A percentile compares a stretch with the other conserved stretches of the same genome.
phyloP scores from a whole-genome alignment of 768 basidiomycete genomes.

The Suillus subalutaceus region DNA sequence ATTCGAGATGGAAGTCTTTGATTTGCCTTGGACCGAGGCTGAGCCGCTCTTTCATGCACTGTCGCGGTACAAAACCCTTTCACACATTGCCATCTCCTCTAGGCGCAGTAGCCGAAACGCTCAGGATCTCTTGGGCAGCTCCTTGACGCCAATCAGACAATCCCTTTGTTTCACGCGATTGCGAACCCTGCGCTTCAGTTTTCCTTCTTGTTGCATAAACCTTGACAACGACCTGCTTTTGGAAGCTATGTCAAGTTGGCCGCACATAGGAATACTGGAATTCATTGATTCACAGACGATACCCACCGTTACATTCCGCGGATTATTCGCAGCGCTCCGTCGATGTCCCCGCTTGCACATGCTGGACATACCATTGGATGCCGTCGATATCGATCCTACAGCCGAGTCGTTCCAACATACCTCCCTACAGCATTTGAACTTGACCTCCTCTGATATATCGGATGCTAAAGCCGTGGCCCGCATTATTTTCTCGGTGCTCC shows the following conservation, averaged over 20 bases:
- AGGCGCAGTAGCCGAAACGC: too few relatives aligned
- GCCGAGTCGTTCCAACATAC: not conserved
- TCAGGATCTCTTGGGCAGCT: not conserved
- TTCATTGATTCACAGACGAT: not conserved
- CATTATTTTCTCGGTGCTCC: not conserved
- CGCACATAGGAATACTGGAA: not conserved
- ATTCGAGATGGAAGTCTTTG: not conserved
- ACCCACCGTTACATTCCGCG: not conserved
- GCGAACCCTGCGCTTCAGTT: not conserved
- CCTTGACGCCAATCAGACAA: not conserved
- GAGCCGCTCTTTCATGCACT: not conserved
- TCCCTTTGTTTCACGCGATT: not conserved
- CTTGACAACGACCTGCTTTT: not conserved
- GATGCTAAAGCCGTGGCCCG: not conserved
- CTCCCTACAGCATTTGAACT: not conserved
- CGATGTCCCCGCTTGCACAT: not conserved
- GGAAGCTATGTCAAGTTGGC: conserved; percentile 5
- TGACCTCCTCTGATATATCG: not conserved
- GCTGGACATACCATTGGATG: not conserved
- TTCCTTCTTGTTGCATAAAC: not conserved
- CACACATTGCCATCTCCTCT: not conserved
- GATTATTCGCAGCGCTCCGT: not conserved
- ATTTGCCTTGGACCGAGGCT: not conserved
- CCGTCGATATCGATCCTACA: not conserved
- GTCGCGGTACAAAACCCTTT: not conserved